Evolutionary conservation across 257 asterid genomes (phyloP), one percentile per base, ranked within the genome.

Genomic region (Scutellaria minor): DNA sequence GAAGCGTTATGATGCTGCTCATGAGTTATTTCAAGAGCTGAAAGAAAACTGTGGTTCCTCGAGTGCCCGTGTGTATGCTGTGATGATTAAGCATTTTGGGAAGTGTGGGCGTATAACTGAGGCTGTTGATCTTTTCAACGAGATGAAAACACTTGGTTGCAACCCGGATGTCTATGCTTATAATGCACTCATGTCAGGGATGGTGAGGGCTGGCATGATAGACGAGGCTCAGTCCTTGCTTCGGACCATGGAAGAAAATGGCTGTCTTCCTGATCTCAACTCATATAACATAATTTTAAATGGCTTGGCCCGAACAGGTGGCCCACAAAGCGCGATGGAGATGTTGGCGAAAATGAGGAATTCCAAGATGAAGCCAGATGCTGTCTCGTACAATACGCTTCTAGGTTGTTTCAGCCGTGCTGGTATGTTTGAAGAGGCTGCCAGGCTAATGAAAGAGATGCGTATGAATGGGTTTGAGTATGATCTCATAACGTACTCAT

Each of bases 1-100:
- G 53, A 93, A 88, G 69, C 90, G 93, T 8, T 91, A 87, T 59
- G 97, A 89, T 75, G 97, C 92, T 63, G 98, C 90, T 27, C 78
- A 65, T 20, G 89, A 86, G 72, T 47, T 84, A 15, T 86, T 86
- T 70, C 87, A 80, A 75, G 91, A 86, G 74, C 84, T 86, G 6
- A 86, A 70, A 46, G 91, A 86, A 66, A 84, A 84, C 14, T 84
- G 85, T 47, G 91, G 91, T 12, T 74, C 91, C 51, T 81, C 87
- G 2, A 83, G 84, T 69, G 83, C 89, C 47, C 91, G 91, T 60
- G 91, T 82, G 9, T 84, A 84, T 74, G 91, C 87, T 6, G 89
- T 86, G 73, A 85, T 85, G 86, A 85, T 85, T 64, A 85, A 83
- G 77, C 85, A 82, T 74, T 85, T 72, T 39, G 89, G 91, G n/a